Evolutionary conservation across 2,329 filamentous ascomycete species (phyloP), one percentile per base, ranked within the genome.

Genomic region (Fusarium keratoplasticum): DNA sequence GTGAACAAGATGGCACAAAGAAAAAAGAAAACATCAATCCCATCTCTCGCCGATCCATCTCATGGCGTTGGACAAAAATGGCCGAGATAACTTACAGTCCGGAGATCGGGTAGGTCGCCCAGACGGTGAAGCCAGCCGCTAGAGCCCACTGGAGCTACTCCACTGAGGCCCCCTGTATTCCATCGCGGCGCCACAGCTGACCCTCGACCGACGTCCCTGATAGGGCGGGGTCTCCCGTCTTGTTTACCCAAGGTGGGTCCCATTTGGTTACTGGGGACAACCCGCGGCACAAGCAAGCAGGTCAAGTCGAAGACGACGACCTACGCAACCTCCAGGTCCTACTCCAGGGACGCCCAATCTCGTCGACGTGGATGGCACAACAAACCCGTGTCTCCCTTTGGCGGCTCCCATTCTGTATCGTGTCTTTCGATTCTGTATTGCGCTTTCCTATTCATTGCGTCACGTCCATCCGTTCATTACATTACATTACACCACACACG

Each of bases 191-290:
- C 76, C 71, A 67, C 70, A 71, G 71, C 52, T 66, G 66, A 64
- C 66, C 65, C 55, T 29, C 55, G n/a, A 31, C 18, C 18, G 55
- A 50, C 52, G 67, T 61, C 54, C 55, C 42, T 77, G 74, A 78
- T 78, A 77, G 75, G 70, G 66, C 57, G 72, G 70, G 70, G 72
- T 61, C 40, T 63, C 38, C 20, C 25, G 29, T 65, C 44, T 78
- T 78, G 76, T 78, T 78, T 78, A 78, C 76, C 59, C 8, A 16
- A 50, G 22, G 74, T 78, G 76, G 76, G 60, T 35, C 72, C 58
- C 55, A 61, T 64, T 50, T 78, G 72, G 76, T 76, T 77, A 67
- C 70, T 72, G 64, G 74, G 76, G 75, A 54, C 50, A 73, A 75
- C 70, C 72, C 44, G 31, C 69, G 44, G 62, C 50, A 54, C 42